These are phyloP conservation scores for Cucurbitaria berberidis DNA, from an alignment of 2,329 filamentous ascomycete species.

Conservation along the genomic window DNA sequence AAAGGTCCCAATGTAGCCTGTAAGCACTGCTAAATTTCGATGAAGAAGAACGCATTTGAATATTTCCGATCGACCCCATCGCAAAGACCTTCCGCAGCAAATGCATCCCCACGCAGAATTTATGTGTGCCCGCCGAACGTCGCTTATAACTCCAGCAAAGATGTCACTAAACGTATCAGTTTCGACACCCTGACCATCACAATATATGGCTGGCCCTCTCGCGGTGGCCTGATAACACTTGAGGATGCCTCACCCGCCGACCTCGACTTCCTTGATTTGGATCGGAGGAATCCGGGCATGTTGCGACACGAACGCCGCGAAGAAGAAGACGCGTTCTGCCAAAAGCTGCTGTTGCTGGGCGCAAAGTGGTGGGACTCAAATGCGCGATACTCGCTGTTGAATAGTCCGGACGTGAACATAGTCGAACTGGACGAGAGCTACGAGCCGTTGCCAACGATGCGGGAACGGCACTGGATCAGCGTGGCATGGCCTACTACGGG, in stretches of 20 bases:
- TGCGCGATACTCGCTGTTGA: conserved; percentile 2
- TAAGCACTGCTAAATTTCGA: too few relatives aligned
- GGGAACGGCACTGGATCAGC: conserved; percentile 7
- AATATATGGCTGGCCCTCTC: conserved; percentile 18
- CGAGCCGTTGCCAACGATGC: conserved; percentile 1
- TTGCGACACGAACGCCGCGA: conserved; percentile 3
- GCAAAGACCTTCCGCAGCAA: too few relatives aligned
- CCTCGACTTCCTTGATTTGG: conserved; percentile 20
- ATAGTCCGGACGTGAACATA: conserved; percentile 1
- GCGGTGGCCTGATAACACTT: conserved; percentile 19
- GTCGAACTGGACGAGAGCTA: neutral
- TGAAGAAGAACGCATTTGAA: too few relatives aligned
- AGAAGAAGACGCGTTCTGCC: conserved; percentile 7
- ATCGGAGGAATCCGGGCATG: conserved; percentile 9
- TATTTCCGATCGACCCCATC: too few relatives aligned
- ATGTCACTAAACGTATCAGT: conserved; percentile 12
- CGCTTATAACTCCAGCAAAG: conserved; percentile 8
- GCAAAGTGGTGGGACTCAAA: conserved; percentile 14
- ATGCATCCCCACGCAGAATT: neutral
- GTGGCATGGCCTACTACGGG: neutral
- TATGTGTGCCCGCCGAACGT: neutral
- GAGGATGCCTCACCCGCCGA: conserved; percentile 15
- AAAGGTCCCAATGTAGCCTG: too few relatives aligned
- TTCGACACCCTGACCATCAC: conserved; percentile 9
- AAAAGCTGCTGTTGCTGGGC: conserved; percentile 9